These are phyloP conservation scores for Mangifera indica DNA, from an alignment of 345 rosid genomes.

Conservation along the genomic window DNA sequence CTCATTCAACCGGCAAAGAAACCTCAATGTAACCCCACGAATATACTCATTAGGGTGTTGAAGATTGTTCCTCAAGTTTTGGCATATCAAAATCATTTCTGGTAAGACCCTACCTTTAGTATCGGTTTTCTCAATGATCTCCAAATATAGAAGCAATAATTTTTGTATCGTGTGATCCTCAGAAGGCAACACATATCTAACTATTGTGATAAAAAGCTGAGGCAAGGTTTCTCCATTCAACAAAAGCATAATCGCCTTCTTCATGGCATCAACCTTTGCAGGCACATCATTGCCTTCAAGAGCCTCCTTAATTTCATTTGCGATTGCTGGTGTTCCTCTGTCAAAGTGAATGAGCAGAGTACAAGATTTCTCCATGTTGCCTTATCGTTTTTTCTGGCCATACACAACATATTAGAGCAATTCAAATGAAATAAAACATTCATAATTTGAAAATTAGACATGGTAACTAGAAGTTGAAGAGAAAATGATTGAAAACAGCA, in stretches of 20 bases:
- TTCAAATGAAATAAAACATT: conserved; percentile 6
- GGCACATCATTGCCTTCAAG: conserved; percentile 76
- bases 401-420: conserved; percentile 2
- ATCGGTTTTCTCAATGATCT: conserved; percentile 87
- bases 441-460: background rate
- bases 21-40: conserved; percentile 80
- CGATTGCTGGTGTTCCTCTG: conserved; percentile 78
- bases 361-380: conserved; percentile 85
- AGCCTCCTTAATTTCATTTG: conserved; percentile 90
- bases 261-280: conserved; percentile 76
- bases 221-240: conserved; percentile 91
- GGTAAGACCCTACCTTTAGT: conserved; percentile 73
- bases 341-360: conserved; percentile 77
- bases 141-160: conserved; percentile 78
- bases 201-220: conserved; percentile 89
- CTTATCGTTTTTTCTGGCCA: conserved; percentile 18
- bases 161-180: conserved; percentile 95
- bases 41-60: conserved; percentile 96
- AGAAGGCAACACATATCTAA: conserved; percentile 85
- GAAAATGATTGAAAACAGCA: background rate
- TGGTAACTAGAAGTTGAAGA: too few relatives aligned
- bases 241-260: conserved; percentile 88
- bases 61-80: conserved; percentile 89
- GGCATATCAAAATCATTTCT: conserved; percentile 95
- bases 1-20: conserved; percentile 70